Conservation (phyloP, 2,329 filamentous ascomycete genomes). For the Colletotrichum godetiae region DNA sequence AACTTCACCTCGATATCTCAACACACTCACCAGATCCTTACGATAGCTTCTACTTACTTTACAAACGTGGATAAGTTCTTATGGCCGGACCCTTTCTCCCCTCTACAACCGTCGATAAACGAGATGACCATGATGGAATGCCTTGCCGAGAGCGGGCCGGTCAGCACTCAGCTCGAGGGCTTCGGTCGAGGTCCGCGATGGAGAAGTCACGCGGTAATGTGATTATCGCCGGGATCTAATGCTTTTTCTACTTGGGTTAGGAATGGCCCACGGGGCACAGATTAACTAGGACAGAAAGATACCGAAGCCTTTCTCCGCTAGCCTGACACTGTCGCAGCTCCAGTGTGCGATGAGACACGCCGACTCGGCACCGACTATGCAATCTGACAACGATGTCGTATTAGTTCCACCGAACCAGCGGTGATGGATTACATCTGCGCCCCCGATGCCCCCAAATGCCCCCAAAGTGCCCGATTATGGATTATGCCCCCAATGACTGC, state of each 20-base stretch:
- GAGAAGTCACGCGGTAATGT: not conserved
- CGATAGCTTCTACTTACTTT: not conserved
- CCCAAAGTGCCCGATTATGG: not conserved
- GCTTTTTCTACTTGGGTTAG: not conserved
- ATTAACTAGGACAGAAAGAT: not conserved
- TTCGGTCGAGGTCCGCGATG: not conserved
- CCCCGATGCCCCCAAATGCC: not conserved
- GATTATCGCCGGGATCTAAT: not conserved
- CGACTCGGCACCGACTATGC: conserved; percentile 30
- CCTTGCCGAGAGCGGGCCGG: conserved; percentile 18
- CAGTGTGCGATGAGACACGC: not conserved
- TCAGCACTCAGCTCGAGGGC: not conserved
- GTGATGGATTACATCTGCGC: not conserved
- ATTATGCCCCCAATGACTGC: not conserved
- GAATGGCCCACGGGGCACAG: not conserved
- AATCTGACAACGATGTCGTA: not conserved
- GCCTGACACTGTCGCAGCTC: not conserved
- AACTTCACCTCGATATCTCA: not conserved
- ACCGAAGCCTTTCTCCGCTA: not conserved
- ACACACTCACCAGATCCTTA: not conserved
- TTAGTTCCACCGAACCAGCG: not conserved
- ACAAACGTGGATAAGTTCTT: not conserved
- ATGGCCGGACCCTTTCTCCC: not conserved
- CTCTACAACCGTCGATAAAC: not conserved
- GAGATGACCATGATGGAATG: not conserved